Evolutionary conservation across 495 filamentous ascomycete genomes (phyloP), one percentile per base, ranked within the genome.

Genomic region (Trypethelium eluteriae): DNA sequence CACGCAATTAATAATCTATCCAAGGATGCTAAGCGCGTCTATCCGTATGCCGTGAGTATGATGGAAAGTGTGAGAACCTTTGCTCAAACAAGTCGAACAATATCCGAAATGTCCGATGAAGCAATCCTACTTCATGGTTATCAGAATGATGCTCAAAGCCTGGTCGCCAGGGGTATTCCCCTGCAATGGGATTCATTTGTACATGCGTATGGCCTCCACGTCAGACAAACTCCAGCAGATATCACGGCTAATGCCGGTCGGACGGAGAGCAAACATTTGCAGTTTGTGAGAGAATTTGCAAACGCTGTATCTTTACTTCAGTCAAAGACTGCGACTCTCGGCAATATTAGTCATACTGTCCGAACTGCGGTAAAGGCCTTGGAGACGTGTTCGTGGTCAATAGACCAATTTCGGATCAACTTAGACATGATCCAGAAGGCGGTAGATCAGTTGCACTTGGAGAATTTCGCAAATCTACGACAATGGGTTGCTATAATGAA

Each of bases 181-280:
- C 79, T 98, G 39, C 87, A 89, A 71, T 98, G 94, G 94, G 94
- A 98, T 74, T 93, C 94, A 0, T 96, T 98, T 74, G 89, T 98
- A 39, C 91, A 97, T 72, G 92, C 91, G 7, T 98, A 96, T 74
- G 94, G 98, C 74, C 80, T 96, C 18, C 91, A 93, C 70, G 82
- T 92, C 63, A 89, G 93, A 70, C 88, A 91, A 70, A 81, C 86
- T 39, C 77, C 76, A 61, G 53, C 67, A 39, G 74, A 74, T 9
- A 64, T 39, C 11, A 16, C 53, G 14, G 59, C 66, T 4, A 68
- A 68, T 1, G 49, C 79, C 68, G 81, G 84, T 66, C 79, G 85
- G 61, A 83, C 84, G 41, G 92, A 96, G 74, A 96, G 91, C 77
- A 91, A 91, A 75, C 94, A 98, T 77, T 91, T 96, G 62, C 88